Evolutionary conservation across 768 basidiomycete species (phyloP).

Genomic region (Thelephora aurantiotincta): DNA sequence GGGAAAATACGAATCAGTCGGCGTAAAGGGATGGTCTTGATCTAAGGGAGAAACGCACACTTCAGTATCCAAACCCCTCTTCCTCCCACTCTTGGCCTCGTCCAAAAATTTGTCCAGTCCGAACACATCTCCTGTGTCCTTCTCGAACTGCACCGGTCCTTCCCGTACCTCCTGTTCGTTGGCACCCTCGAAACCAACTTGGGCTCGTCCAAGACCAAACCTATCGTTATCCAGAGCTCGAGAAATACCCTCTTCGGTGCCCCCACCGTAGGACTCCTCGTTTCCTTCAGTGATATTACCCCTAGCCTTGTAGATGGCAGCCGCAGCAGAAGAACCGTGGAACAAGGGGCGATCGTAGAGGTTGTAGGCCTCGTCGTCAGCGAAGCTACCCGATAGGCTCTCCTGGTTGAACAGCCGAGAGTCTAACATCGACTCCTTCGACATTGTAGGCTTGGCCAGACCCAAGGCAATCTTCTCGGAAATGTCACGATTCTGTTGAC

Average conservation of each 20-base stretch:
- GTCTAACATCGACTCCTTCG: constrained; percentile 96
- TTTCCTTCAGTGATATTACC: constrained; percentile 76
- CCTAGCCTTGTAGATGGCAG: constrained; percentile 98
- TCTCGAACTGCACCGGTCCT: constrained; percentile 98
- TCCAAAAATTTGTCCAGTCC: constrained; percentile 95
- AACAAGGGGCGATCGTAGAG: constrained; percentile 93
- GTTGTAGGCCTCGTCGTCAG: constrained; percentile 86
- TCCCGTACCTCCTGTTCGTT: constrained; percentile 71
- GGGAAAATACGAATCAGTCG: constrained; percentile 1
- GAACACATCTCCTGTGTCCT: constrained; percentile 94
- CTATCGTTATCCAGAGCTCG: constrained; percentile 88
- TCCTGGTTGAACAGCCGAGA: constrained; percentile 97
- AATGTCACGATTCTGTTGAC: constrained; percentile 96
- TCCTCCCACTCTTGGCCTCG: constrained; percentile 91
- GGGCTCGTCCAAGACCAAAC: constrained; percentile 76
- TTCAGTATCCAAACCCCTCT: constrained; percentile 70
- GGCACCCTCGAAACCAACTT: constrained; percentile 86
- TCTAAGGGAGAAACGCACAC: constrained; percentile 30
- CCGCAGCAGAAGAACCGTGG: constrained; percentile 89
- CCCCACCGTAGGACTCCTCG: constrained; percentile 87
- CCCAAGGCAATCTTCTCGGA: constrained; percentile 98
- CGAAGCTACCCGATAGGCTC: constrained; percentile 67
- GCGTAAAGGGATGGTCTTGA: background rate
- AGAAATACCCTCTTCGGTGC: constrained; percentile 89
- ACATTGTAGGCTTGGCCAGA: constrained; percentile 88